Percentiles rank a stretch among this genome's conserved stretches.
Conservation (phyloP, 768 basidiomycete species). For the Daedaleopsis sinensis region DNA sequence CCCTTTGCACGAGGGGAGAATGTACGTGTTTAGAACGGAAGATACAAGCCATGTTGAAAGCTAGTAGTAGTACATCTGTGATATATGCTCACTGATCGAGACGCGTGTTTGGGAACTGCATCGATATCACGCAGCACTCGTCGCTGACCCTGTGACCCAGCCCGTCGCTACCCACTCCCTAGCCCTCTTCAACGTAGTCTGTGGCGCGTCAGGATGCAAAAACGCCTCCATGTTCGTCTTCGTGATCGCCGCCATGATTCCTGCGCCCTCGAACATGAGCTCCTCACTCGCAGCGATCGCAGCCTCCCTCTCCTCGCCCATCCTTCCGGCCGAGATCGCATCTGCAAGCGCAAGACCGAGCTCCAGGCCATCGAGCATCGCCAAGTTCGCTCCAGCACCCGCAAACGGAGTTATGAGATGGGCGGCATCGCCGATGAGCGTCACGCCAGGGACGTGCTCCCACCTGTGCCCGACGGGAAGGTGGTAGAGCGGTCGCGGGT, state of each 20-base stretch:
- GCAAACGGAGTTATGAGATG: slow-evolving; percentile 42
- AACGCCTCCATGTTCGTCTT: slow-evolving; percentile 12
- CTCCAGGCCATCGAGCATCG: slow-evolving; percentile 32
- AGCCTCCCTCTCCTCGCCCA: slow-evolving; percentile 7
- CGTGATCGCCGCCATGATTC: slow-evolving; percentile 1
- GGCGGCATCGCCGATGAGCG: slow-evolving; percentile 34
- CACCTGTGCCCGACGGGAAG: slow-evolving; percentile 18
- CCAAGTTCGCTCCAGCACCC: slow-evolving; percentile 42
- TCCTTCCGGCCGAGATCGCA: no score
- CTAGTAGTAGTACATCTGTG: no score
- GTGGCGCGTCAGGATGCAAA: slow-evolving; percentile 11
- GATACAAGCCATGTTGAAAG: no score
- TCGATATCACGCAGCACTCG: no score
- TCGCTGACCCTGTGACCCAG: background rate
- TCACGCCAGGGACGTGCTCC: slow-evolving; percentile 13
- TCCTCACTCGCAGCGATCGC: background rate
- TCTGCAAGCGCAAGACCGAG: slow-evolving; percentile 15
- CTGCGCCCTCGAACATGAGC: slow-evolving; percentile 5
- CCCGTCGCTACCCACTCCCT: background rate
- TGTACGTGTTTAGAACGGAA: no score
- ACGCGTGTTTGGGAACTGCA: no score
- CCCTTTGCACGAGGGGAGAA: no score
- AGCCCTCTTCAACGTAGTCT: slow-evolving; percentile 2
- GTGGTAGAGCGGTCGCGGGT: slow-evolving; percentile 19
- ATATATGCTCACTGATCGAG: no score